phyloP scores from a whole-genome alignment of 1,284 basidiomycete species.

The Tylopilus sp. region DNA sequence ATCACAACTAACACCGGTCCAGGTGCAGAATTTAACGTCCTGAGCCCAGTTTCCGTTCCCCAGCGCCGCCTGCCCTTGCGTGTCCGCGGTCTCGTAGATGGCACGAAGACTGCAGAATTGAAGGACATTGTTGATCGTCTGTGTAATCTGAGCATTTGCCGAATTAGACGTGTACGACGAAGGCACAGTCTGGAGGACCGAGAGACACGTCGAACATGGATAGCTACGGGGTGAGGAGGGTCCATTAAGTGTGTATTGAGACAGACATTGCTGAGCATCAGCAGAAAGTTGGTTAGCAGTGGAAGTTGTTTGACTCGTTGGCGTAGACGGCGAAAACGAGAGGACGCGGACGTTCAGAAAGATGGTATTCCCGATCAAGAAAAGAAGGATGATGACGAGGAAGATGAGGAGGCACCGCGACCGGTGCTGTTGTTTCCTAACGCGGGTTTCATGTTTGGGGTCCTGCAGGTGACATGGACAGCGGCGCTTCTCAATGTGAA shows the following conservation, averaged over 20 bases:
- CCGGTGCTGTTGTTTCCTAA: slow-evolving; percentile 34
- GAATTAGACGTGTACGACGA: slow-evolving; percentile 31
- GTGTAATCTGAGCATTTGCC: slow-evolving; percentile 32
- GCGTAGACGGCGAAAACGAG: slow-evolving; percentile 18
- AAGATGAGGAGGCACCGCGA: slow-evolving; percentile 33
- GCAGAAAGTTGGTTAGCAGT: slow-evolving; percentile 34
- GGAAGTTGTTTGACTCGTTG: slow-evolving; percentile 19
- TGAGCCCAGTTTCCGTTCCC: slow-evolving; percentile 46
- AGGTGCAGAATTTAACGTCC: slow-evolving; percentile 46
- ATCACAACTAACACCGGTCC: slow-evolving; percentile 47
- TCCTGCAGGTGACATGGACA: slow-evolving; percentile 31
- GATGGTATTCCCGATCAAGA: slow-evolving; percentile 41
- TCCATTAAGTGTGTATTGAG: slow-evolving; percentile 47
- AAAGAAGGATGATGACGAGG: slow-evolving; percentile 41
- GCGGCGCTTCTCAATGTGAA: slow-evolving; percentile 39
- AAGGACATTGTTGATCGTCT: slow-evolving; percentile 36
- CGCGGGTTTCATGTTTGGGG: slow-evolving; percentile 21
- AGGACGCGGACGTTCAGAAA: slow-evolving; percentile 41
- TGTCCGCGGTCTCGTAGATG: slow-evolving; percentile 43
- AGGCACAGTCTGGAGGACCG: slow-evolving; percentile 40
- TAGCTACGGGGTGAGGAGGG: slow-evolving; percentile 42
- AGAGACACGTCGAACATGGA: slow-evolving; percentile 48
- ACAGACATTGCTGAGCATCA: slow-evolving; percentile 44
- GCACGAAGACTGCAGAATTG: slow-evolving; percentile 53
- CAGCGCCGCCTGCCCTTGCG: slow-evolving; percentile 38